These are phyloP conservation scores for Ulota crispa DNA, from an alignment of 225 moss, liverwort and hornwort species.

Conservation along the genomic window DNA sequence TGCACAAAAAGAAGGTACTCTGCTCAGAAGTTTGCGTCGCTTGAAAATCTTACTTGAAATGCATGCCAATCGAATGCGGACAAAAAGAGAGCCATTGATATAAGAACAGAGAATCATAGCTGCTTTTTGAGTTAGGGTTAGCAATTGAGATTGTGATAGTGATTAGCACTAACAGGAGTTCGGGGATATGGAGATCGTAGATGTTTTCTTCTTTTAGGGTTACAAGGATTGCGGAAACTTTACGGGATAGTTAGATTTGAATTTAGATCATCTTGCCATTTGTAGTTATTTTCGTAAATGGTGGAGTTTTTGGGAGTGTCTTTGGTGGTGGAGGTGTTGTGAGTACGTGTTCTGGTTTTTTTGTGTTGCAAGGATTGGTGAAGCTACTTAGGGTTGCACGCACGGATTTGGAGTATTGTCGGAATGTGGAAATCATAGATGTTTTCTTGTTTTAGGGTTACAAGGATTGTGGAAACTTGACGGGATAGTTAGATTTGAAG, in stretches of 20 bases:
- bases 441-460: neutral
- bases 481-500: neutral
- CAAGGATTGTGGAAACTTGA: neutral
- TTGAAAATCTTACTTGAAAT: no score
- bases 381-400: neutral
- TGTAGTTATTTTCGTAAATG: neutral
- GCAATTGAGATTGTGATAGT: neutral
- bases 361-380: neutral
- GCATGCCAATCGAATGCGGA: no score
- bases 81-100: no score
- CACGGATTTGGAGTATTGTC: neutral
- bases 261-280: neutral
- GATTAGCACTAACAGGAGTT: neutral
- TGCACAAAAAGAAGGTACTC: no score
- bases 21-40: no score
- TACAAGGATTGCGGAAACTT: neutral
- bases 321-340: no score
- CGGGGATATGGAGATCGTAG: neutral
- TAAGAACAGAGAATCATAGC: no score
- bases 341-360: neutral
- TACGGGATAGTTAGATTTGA: neutral
- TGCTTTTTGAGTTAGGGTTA: neutral
- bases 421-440: neutral
- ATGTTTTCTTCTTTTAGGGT: neutral
- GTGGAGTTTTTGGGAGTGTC: neutral